These are phyloP conservation scores for Sicyos edulis DNA, from an alignment of 306 rosid species.

Conservation along the genomic window DNA sequence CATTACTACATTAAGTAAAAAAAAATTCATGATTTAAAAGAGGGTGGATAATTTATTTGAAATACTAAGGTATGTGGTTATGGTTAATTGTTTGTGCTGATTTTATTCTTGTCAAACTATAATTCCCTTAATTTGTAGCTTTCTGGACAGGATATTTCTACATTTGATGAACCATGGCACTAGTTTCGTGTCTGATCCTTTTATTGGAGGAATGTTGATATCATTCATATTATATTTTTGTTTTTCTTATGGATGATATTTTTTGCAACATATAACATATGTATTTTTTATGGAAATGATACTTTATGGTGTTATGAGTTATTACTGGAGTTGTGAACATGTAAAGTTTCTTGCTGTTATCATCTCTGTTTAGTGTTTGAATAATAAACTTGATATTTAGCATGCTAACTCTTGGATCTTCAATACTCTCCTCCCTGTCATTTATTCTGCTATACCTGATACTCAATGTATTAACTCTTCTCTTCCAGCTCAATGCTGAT, in stretches of 20 bases:
- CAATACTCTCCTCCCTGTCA: background rate
- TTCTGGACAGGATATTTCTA: background rate
- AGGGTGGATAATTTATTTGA: background rate
- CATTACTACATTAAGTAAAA: background rate
- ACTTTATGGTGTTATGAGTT: background rate
- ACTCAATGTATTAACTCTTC: slow-evolving; percentile 23
- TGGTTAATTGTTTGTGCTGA: background rate
- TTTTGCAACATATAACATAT: background rate
- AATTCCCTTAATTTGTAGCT: background rate
- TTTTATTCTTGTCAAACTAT: background rate
- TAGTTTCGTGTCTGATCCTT: background rate
- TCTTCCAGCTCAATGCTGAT: slow-evolving; percentile 79
- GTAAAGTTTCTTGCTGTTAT: slow-evolving; percentile 1
- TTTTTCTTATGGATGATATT: background rate
- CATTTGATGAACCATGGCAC: background rate
- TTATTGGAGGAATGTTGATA: background rate
- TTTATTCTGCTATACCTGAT: slow-evolving; percentile 1
- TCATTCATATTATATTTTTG: background rate
- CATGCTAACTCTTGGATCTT: too few relatives aligned
- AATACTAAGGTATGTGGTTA: background rate
- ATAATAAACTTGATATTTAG: background rate
- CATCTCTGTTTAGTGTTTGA: background rate
- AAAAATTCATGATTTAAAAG: background rate
- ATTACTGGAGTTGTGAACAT: background rate
- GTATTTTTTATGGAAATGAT: background rate